Evolutionary conservation across 1,139 yeast species (phyloP).

Genomic region (Pneumocystis jirovecii): DNA sequence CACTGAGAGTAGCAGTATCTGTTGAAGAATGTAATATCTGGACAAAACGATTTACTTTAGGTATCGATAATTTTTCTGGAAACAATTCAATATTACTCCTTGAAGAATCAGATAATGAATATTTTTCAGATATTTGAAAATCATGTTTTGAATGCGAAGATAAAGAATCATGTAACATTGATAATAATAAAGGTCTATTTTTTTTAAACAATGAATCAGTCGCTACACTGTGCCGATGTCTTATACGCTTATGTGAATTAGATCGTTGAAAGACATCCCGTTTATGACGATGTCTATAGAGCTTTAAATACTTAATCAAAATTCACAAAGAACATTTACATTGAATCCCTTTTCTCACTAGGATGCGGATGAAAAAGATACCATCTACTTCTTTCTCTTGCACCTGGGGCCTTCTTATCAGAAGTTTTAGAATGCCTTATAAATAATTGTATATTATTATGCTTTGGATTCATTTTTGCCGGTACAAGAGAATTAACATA

Average conservation of each 20-base stretch:
- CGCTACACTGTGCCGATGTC: background rate
- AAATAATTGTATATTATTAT: conserved; percentile 2
- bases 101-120: background rate
- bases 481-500: conserved; percentile 4
- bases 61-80: background rate
- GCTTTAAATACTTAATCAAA: background rate
- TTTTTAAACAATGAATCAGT: background rate
- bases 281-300: background rate
- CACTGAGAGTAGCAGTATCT: background rate
- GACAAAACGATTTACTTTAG: background rate
- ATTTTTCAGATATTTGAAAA: background rate
- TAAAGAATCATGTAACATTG: background rate
- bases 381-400: conserved; percentile 10
- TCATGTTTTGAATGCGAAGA: background rate
- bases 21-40: background rate
- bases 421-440: conserved; percentile 5
- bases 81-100: background rate
- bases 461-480: conserved; percentile 2
- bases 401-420: conserved; percentile 8
- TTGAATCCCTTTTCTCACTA: background rate
- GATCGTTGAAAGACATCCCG: background rate
- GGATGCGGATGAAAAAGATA: conserved; percentile 9
- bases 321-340: background rate
- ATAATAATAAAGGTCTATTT: background rate
- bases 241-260: background rate